Evolutionary conservation across 352 stramenopile species (phyloP).

Genomic region (Phytophthora megakarya): DNA sequence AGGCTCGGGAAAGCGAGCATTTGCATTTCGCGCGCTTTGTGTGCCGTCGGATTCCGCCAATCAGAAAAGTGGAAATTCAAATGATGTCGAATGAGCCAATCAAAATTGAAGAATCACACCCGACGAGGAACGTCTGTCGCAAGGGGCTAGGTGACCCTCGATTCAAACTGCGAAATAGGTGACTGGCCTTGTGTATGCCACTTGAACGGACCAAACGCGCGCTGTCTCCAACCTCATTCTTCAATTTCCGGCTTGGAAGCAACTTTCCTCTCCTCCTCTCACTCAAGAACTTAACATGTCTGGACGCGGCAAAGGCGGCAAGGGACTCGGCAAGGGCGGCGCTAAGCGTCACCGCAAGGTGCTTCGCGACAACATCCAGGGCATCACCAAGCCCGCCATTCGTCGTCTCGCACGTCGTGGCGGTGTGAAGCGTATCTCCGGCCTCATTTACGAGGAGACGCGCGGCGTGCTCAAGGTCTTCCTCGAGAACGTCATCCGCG

Average conservation of each 20-base stretch:
- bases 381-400: constrained; percentile 95
- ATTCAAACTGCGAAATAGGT: constrained; percentile 27
- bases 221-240: constrained; percentile 44
- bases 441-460: constrained; percentile 99
- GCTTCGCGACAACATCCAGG: constrained; percentile 92
- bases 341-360: constrained; percentile 90
- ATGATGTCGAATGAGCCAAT: constrained; percentile 28
- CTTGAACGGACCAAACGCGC: constrained; percentile 10
- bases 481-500: constrained; percentile 97
- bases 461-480: constrained; percentile 98
- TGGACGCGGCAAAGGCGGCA: constrained; percentile 73
- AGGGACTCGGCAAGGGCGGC: constrained; percentile 80
- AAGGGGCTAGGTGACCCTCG: constrained; percentile 18
- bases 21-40: constrained; percentile 15
- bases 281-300: constrained; percentile 50
- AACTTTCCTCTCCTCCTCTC: constrained; percentile 23
- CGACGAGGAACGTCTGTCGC: neutral
- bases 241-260: constrained; percentile 52
- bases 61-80: constrained; percentile 2
- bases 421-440: constrained; percentile 97
- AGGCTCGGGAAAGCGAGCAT: neutral
- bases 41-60: constrained; percentile 30
- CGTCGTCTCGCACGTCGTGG: constrained; percentile 97
- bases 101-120: neutral
- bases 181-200: neutral